Conservation (phyloP, 345 rosid species). For the Ailanthus altissimus region DNA sequence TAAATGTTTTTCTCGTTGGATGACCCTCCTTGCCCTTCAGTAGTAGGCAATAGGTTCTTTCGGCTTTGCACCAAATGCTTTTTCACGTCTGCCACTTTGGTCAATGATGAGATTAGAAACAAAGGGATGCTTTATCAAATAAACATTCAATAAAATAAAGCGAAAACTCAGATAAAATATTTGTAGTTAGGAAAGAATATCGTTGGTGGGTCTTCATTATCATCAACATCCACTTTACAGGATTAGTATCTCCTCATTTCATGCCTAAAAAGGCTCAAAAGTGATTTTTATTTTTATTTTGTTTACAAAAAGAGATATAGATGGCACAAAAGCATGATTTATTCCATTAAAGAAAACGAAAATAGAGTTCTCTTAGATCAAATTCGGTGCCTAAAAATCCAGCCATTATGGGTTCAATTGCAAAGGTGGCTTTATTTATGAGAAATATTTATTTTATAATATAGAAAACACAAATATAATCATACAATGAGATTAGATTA, state of each 20-base stretch:
- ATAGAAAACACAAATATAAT: too few relatives aligned
- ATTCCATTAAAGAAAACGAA: not conserved
- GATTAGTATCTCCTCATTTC: not conserved
- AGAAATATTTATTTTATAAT: too few relatives aligned
- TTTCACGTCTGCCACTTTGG: not conserved
- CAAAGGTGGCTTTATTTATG: too few relatives aligned
- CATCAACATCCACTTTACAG: too few relatives aligned
- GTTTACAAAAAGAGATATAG: not conserved
- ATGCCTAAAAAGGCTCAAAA: constrained; percentile 13
- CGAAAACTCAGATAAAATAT: not conserved
- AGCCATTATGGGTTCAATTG: not conserved
- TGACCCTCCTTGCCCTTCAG: not conserved
- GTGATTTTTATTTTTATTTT: too few relatives aligned
- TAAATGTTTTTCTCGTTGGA: not conserved
- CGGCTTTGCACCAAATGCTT: not conserved
- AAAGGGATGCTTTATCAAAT: not conserved
- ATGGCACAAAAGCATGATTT: not conserved
- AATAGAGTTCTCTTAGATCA: not conserved
- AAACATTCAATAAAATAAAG: not conserved
- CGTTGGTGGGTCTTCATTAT: too few relatives aligned
- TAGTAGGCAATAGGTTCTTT: not conserved
- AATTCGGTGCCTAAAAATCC: not conserved
- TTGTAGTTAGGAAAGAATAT: not conserved
- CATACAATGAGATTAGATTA: too few relatives aligned
- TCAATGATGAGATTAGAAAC: constrained; percentile 1